phyloP scores from a whole-genome alignment of 192 early-diverging fungal species.

The Phlyctochytrium arcticum region DNA sequence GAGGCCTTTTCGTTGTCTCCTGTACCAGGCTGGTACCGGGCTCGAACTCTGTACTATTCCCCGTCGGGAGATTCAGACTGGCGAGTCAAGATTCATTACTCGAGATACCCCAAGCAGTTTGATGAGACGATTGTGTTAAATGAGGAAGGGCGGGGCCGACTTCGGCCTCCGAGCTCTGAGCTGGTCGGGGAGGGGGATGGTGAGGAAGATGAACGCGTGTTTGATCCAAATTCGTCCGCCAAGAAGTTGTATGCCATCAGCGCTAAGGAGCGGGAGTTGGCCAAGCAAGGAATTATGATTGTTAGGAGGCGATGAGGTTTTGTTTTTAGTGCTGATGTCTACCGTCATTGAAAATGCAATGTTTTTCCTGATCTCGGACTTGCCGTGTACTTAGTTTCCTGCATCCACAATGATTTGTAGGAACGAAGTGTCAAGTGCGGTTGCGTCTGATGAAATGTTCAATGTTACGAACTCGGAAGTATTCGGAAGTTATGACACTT shows the following conservation, averaged over 20 bases:
- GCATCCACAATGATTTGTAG: too few relatives aligned
- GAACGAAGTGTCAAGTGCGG: too few relatives aligned
- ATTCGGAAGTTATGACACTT: too few relatives aligned
- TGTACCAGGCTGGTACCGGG: conserved; percentile 7
- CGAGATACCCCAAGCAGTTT: conserved; percentile 5
- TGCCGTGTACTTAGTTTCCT: too few relatives aligned
- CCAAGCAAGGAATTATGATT: not conserved
- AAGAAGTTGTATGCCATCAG: conserved; percentile 10
- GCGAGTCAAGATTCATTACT: conserved; percentile 20
- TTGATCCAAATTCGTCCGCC: not conserved
- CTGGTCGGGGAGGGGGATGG: not conserved
- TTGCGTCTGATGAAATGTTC: too few relatives aligned
- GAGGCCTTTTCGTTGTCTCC: not conserved
- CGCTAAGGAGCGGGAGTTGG: conserved; percentile 3
- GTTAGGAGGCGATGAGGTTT: conserved; percentile 1
- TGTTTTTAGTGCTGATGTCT: too few relatives aligned
- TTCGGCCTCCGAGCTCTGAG: not conserved
- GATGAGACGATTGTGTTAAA: conserved; percentile 10
- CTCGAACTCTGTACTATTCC: conserved; percentile 17
- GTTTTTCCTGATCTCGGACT: too few relatives aligned
- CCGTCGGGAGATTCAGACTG: conserved; percentile 3
- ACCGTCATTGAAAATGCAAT: too few relatives aligned
- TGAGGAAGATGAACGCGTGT: not conserved
- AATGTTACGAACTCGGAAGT: too few relatives aligned
- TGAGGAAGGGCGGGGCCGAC: not conserved